phyloP scores from a whole-genome alignment of 2,329 filamentous ascomycete species.

The Chaetothyriales sp. region DNA sequence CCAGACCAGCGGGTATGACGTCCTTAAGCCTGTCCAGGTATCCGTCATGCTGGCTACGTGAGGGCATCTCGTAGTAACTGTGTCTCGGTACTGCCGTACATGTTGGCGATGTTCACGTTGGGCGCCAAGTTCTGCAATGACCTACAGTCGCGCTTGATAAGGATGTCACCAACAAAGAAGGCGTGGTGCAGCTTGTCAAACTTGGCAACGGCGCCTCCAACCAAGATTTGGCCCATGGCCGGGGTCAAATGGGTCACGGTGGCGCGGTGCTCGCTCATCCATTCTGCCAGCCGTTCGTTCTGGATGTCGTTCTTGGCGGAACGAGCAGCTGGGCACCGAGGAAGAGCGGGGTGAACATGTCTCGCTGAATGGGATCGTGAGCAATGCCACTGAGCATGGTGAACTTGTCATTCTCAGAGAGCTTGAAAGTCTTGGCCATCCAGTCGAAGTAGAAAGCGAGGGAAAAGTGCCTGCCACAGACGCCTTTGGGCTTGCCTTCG shows the following conservation, averaged over 20 bases:
- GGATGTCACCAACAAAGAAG: slow-evolving; percentile 84
- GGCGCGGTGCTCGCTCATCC: slow-evolving; percentile 63
- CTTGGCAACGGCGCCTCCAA: slow-evolving; percentile 64
- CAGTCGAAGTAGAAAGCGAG: slow-evolving; percentile 79
- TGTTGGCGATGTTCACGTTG: slow-evolving; percentile 65
- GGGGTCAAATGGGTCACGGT: slow-evolving; percentile 84
- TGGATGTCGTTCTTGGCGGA: slow-evolving; percentile 73
- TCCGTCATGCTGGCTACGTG: slow-evolving; percentile 47
- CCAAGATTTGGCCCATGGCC: slow-evolving; percentile 88
- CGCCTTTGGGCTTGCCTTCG: slow-evolving; percentile 74
- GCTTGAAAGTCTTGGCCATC: slow-evolving; percentile 75
- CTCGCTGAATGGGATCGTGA: slow-evolving; percentile 43
- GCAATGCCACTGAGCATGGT: slow-evolving; percentile 77
- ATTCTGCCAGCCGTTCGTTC: slow-evolving; percentile 74
- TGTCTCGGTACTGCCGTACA: slow-evolving; percentile 83
- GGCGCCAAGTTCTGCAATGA: slow-evolving; percentile 61
- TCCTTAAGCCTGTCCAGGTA: slow-evolving; percentile 55
- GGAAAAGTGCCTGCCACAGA: slow-evolving; percentile 73
- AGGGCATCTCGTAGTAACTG: slow-evolving; percentile 70
- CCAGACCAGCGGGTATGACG: slow-evolving; percentile 65
- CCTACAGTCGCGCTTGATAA: slow-evolving; percentile 72
- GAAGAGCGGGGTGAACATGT: slow-evolving; percentile 87
- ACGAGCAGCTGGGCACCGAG: slow-evolving; percentile 67
- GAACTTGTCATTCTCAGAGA: slow-evolving; percentile 60
- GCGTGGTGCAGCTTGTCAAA: slow-evolving; percentile 66